Percentiles rank a stretch among this genome's conserved stretches.
These are phyloP conservation scores for Brassica hybrid DNA, from an alignment of 441 rosid species.

Conservation along the genomic window DNA sequence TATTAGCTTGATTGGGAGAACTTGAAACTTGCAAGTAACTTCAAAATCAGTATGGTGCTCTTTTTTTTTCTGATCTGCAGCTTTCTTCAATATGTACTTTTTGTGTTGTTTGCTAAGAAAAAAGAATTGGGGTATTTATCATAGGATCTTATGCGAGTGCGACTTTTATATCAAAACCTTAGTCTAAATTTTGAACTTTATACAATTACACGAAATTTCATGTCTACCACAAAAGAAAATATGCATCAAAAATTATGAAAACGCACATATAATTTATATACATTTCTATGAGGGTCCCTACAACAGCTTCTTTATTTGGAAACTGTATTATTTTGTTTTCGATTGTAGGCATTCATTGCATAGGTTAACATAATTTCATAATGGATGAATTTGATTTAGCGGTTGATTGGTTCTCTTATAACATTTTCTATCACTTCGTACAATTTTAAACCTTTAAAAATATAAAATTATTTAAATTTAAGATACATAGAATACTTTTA, in stretches of 20 bases:
- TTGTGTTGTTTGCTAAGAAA: conserved; percentile 1
- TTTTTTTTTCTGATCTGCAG: no score
- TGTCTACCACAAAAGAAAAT: conserved; percentile 26
- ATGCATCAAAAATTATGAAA: conserved; percentile 12
- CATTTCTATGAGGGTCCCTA: conserved; percentile 34
- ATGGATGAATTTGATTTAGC: not conserved
- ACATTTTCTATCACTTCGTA: not conserved
- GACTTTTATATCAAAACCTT: conserved; percentile 23
- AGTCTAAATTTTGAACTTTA: conserved; percentile 26
- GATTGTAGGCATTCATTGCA: no score
- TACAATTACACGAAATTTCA: conserved; percentile 21
- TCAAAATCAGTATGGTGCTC: conserved; percentile 12
- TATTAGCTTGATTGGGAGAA: conserved; percentile 10
- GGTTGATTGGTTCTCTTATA: not conserved
- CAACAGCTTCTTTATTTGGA: conserved; percentile 35
- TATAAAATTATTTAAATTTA: no score
- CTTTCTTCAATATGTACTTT: not conserved
- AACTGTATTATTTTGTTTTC: conserved; percentile 14
- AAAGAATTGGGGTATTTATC: not conserved
- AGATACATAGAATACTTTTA: not conserved
- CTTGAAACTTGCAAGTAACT: conserved; percentile 16
- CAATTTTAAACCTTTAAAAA: not conserved
- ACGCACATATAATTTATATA: conserved; percentile 1
- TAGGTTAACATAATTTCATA: no score
- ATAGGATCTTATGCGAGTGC: conserved; percentile 22